Percentiles rank a stretch among this genome's conserved stretches.
phyloP scores from a whole-genome alignment of 2,329 filamentous ascomycete genomes.

The Chrysoporthe deuterocubensis region DNA sequence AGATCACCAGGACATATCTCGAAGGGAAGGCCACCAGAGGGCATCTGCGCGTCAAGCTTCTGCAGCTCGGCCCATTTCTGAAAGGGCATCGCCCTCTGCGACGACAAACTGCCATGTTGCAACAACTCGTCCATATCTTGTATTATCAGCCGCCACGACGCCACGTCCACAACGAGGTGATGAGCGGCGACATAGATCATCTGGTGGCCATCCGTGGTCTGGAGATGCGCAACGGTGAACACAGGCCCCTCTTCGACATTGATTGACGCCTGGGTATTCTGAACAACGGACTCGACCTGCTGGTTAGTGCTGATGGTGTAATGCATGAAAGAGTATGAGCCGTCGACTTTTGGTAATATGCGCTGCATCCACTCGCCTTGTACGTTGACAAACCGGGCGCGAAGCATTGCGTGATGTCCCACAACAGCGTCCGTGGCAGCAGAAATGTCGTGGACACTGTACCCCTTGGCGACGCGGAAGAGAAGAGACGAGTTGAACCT shows the following conservation, averaged over 20 bases:
- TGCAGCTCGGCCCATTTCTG: slow-evolving; percentile 55
- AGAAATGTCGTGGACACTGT: slow-evolving; percentile 48
- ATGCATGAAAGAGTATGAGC: slow-evolving; percentile 50
- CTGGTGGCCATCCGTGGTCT: slow-evolving; percentile 49
- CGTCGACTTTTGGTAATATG: slow-evolving; percentile 44
- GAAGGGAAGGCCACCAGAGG: slow-evolving; percentile 41
- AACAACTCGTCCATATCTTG: slow-evolving; percentile 56
- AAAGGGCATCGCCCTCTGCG: slow-evolving; percentile 51
- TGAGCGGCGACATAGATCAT: slow-evolving; percentile 55
- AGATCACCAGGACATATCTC: slow-evolving; percentile 45
- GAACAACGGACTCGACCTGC: slow-evolving; percentile 47
- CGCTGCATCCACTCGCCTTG: slow-evolving; percentile 51
- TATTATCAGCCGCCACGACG: slow-evolving; percentile 55
- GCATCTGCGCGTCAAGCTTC: slow-evolving; percentile 33
- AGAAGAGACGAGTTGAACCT: slow-evolving; percentile 57
- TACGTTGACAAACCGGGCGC: slow-evolving; percentile 48
- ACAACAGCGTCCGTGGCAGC: slow-evolving; percentile 54
- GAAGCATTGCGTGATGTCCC: slow-evolving; percentile 55
- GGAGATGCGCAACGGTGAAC: slow-evolving; percentile 54
- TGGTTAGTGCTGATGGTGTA: slow-evolving; percentile 45
- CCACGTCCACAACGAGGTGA: slow-evolving; percentile 55
- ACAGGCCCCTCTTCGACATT: slow-evolving; percentile 55
- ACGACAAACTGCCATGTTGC: slow-evolving; percentile 47
- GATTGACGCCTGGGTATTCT: slow-evolving; percentile 48
- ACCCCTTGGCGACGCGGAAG: slow-evolving; percentile 47